These are phyloP conservation scores for Penicillium sclerotiorum DNA, from an alignment of 2,329 filamentous ascomycete genomes.

Conservation along the genomic window DNA sequence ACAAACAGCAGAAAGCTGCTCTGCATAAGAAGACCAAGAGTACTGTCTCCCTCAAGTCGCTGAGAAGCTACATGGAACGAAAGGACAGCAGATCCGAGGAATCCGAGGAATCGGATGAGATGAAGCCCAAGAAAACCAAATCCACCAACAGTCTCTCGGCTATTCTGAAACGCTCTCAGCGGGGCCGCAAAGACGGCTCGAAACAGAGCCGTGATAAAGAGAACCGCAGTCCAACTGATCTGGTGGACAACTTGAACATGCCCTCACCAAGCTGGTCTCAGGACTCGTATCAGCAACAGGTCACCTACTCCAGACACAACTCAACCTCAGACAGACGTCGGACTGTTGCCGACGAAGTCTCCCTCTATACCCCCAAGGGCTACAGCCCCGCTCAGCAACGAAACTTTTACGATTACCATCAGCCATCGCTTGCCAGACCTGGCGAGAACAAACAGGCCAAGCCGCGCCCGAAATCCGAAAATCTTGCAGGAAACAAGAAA, in stretches of 20 bases:
- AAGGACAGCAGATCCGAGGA: constrained; percentile 43
- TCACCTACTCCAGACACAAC: constrained; percentile 39
- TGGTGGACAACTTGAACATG: constrained; percentile 45
- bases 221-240: constrained; percentile 67
- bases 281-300: constrained; percentile 55
- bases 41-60: constrained; percentile 55
- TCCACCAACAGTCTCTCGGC: constrained; percentile 80
- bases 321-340: constrained; percentile 47
- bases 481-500: constrained; percentile 46
- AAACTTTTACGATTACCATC: constrained; percentile 60
- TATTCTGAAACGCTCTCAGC: constrained; percentile 73
- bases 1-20: constrained; percentile 38
- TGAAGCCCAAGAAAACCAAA: constrained; percentile 70
- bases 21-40: constrained; percentile 59
- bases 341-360: constrained; percentile 58
- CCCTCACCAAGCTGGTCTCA: constrained; percentile 74
- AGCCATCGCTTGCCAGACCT: constrained; percentile 47
- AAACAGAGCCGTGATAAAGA: constrained; percentile 72
- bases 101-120: constrained; percentile 37
- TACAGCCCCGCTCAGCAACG: constrained; percentile 65
- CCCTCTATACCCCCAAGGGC: constrained; percentile 60
- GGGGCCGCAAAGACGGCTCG: constrained; percentile 62
- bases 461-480: constrained; percentile 56
- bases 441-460: constrained; percentile 45
- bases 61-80: constrained; percentile 51